These are phyloP conservation scores for Tricholoma bakamatsutake DNA, from an alignment of 768 basidiomycete genomes.

Conservation along the genomic window DNA sequence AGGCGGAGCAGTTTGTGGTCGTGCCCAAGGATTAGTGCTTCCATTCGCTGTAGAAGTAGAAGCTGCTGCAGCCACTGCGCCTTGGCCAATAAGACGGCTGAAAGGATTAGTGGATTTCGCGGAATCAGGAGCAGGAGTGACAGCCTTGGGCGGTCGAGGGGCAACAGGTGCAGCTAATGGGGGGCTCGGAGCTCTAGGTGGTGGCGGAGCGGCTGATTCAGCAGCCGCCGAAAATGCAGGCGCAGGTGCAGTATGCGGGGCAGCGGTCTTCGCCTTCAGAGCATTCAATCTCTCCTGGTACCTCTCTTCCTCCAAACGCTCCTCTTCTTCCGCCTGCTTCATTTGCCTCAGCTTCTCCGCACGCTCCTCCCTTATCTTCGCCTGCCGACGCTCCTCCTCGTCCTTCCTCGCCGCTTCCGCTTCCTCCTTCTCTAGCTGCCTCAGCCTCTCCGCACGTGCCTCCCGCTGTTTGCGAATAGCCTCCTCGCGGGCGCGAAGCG, in stretches of 20 bases:
- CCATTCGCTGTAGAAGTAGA: conserved; percentile 29
- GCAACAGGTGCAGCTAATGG: conserved; percentile 33
- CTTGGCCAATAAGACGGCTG: conserved; percentile 56
- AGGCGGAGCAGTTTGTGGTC: conserved; percentile 27
- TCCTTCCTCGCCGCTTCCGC: conserved; percentile 40
- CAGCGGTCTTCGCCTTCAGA: conserved; percentile 29
- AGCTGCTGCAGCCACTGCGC: conserved; percentile 27
- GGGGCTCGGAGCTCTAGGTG: conserved; percentile 22
- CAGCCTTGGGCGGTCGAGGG: conserved; percentile 23
- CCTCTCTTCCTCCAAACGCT: conserved; percentile 30
- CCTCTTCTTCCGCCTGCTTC: conserved; percentile 40
- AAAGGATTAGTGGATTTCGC: conserved; percentile 79
- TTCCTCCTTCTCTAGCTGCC: conserved; percentile 52
- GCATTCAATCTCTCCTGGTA: conserved; percentile 33
- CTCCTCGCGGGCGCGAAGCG: conserved; percentile 62
- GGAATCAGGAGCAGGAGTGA: conserved; percentile 22
- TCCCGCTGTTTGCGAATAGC: conserved; percentile 66
- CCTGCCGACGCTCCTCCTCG: conserved; percentile 4
- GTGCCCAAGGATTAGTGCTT: conserved; percentile 70
- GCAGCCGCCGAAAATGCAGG: conserved; percentile 16
- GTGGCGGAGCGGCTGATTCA: conserved; percentile 24
- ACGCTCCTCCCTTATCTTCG: conserved; percentile 63
- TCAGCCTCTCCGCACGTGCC: conserved; percentile 63
- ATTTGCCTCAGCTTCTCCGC: conserved; percentile 62
- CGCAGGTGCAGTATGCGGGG: conserved; percentile 24